Percentiles rank a stretch among this genome's conserved stretches.
Conservation (phyloP, 2,329 filamentous ascomycete species). For the Pseudocercospora ulei region DNA sequence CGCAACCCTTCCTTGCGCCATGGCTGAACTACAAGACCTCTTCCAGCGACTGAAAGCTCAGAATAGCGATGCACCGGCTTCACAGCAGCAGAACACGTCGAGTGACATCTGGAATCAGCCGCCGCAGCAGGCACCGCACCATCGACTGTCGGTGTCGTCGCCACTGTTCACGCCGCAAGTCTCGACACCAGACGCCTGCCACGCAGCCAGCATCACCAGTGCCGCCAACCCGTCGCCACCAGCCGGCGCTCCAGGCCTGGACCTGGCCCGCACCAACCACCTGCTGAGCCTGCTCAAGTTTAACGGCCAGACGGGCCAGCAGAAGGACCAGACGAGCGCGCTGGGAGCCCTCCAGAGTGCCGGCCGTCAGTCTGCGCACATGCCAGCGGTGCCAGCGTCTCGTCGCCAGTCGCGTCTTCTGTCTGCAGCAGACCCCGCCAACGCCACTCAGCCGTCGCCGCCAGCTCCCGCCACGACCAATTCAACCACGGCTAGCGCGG, state of each 20-base stretch:
- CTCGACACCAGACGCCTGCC: conserved; percentile 47
- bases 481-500: conserved; percentile 29
- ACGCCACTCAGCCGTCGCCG: conserved; percentile 46
- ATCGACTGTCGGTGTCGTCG: conserved; percentile 50
- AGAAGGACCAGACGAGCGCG: conserved; percentile 31
- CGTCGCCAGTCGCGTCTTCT: conserved; percentile 28
- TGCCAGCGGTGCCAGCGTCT: conserved; percentile 15
- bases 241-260: conserved; percentile 36
- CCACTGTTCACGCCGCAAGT: conserved; percentile 49
- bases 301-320: conserved; percentile 40
- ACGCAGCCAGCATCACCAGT: conserved; percentile 51
- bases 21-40: conserved; percentile 41
- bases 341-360: conserved; percentile 35
- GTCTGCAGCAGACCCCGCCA: conserved; percentile 50
- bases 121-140: conserved; percentile 48
- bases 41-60: conserved; percentile 38
- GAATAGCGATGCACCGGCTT: conserved; percentile 17
- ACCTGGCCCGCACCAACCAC: conserved; percentile 37
- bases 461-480: conserved; percentile 29
- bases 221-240: conserved; percentile 43
- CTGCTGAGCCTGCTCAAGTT: conserved; percentile 58
- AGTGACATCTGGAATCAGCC: conserved; percentile 10
- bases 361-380: conserved; percentile 19
- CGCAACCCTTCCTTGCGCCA: conserved; percentile 20
- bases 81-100: conserved; percentile 38